Conservation (phyloP, 192 early-diverging fungal species). For the Coemansia sp. region DNA sequence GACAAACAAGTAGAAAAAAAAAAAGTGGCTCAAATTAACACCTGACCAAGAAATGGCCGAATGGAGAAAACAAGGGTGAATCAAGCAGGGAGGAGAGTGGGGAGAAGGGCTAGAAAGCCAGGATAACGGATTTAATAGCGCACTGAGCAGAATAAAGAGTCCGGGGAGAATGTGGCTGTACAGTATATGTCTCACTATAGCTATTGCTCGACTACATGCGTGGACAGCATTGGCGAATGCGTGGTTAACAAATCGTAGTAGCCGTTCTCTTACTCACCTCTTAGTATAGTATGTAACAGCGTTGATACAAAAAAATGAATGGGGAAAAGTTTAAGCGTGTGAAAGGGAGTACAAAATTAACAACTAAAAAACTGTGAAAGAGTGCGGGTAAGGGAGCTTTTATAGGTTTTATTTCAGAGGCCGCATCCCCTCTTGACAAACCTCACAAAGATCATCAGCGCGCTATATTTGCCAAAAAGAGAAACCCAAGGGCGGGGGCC, state of each 20-base stretch:
- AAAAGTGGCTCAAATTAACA: constrained; percentile 6
- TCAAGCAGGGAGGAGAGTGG: background rate
- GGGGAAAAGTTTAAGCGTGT: background rate
- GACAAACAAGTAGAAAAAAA: background rate
- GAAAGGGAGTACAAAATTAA: background rate
- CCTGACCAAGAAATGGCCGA: background rate
- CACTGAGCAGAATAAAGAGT: background rate
- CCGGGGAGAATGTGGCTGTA: background rate
- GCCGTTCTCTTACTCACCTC: background rate
- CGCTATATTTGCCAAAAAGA: background rate
- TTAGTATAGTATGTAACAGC: background rate
- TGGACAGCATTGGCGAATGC: constrained; percentile 1
- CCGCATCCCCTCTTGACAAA: background rate
- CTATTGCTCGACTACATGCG: background rate
- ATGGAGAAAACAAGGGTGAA: background rate
- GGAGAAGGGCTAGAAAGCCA: background rate
- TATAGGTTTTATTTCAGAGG: background rate
- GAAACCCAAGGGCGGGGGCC: background rate
- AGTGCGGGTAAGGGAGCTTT: background rate
- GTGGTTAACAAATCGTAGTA: background rate
- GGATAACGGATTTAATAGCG: background rate
- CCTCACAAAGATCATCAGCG: background rate
- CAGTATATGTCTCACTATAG: background rate
- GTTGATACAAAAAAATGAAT: background rate
- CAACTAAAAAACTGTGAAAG: background rate